Evolutionary conservation across 352 stramenopile species (phyloP).

Genomic region (Globisporangium cederbergense): DNA sequence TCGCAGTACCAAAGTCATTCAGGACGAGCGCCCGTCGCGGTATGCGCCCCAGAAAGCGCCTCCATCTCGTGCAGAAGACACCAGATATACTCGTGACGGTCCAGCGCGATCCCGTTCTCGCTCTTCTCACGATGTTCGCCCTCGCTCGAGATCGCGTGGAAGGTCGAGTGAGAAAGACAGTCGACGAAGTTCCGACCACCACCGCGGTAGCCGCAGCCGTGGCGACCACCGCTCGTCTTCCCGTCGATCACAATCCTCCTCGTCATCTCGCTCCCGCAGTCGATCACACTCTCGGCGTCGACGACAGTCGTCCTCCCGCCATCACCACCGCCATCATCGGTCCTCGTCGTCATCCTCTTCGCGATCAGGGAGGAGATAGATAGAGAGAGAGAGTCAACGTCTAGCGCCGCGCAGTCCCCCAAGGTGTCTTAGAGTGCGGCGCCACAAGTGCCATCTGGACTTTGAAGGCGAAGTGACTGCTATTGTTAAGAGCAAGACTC

Average conservation of each 20-base stretch:
- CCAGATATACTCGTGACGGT: not conserved
- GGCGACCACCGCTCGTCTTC: constrained; percentile 13
- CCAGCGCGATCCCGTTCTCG: too few relatives aligned
- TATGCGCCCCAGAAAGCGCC: not conserved
- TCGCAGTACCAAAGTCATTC: constrained; percentile 12
- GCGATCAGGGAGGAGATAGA: not conserved
- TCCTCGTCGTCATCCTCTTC: constrained; percentile 19
- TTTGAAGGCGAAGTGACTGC: too few relatives aligned
- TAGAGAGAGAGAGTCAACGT: too few relatives aligned
- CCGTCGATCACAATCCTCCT: constrained; percentile 16
- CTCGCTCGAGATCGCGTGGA: constrained; percentile 8
- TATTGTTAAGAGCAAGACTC: too few relatives aligned
- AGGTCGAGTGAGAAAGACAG: constrained; percentile 12
- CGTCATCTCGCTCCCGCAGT: constrained; percentile 33
- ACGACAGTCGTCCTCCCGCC: not conserved
- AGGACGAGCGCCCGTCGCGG: not conserved
- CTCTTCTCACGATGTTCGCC: not conserved
- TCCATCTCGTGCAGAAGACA: not conserved
- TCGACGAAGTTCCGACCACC: constrained; percentile 13
- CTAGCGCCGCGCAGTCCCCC: too few relatives aligned
- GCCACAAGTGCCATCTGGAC: too few relatives aligned
- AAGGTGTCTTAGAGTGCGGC: too few relatives aligned
- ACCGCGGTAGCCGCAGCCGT: constrained; percentile 16
- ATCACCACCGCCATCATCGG: not conserved
- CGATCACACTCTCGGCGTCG: constrained; percentile 23